Percentiles rank a stretch among this genome's conserved stretches.
Conservation (phyloP, 257 asterid species). For the Knoxia roxburghii region DNA sequence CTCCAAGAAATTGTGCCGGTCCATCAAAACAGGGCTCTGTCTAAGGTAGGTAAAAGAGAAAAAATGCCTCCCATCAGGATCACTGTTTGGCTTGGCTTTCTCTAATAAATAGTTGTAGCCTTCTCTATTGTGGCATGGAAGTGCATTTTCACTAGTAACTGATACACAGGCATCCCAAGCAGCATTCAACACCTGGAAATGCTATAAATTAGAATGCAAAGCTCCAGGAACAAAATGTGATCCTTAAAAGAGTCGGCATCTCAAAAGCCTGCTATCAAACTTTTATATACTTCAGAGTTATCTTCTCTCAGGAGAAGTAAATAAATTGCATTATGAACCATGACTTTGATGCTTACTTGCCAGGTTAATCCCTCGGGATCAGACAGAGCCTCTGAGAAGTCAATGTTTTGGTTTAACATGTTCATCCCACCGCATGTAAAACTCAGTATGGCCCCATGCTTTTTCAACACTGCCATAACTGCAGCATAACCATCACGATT, state of each 20-base stretch:
- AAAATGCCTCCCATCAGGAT: constrained; percentile 76
- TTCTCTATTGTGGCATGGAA: constrained; percentile 41
- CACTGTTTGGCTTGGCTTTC: constrained; percentile 67
- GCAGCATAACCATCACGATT: constrained; percentile 82
- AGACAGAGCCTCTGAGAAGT: constrained; percentile 49
- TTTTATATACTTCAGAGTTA: background rate
- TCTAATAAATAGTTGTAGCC: constrained; percentile 59
- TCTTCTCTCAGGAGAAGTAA: background rate
- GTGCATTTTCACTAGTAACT: constrained; percentile 32
- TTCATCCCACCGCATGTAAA: constrained; percentile 45
- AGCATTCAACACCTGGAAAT: constrained; percentile 52
- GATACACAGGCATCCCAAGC: constrained; percentile 36
- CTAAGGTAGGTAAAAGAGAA: constrained; percentile 62
- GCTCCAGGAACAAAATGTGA: background rate
- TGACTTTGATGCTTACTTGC: constrained; percentile 58
- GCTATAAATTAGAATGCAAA: background rate
- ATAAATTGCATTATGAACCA: constrained; percentile 9
- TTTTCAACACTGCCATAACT: constrained; percentile 54
- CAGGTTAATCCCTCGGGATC: constrained; percentile 81
- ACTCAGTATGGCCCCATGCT: constrained; percentile 56
- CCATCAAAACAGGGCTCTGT: constrained; percentile 60
- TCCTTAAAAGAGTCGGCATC: background rate
- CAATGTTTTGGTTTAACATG: constrained; percentile 42
- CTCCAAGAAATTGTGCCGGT: constrained; percentile 60
- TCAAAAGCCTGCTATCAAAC: background rate